A percentile compares a stretch with the other conserved stretches of the same genome.
These are phyloP conservation scores for Yamadazyma sp. DNA, from an alignment of 805 yeast genomes.

Conservation along the genomic window DNA sequence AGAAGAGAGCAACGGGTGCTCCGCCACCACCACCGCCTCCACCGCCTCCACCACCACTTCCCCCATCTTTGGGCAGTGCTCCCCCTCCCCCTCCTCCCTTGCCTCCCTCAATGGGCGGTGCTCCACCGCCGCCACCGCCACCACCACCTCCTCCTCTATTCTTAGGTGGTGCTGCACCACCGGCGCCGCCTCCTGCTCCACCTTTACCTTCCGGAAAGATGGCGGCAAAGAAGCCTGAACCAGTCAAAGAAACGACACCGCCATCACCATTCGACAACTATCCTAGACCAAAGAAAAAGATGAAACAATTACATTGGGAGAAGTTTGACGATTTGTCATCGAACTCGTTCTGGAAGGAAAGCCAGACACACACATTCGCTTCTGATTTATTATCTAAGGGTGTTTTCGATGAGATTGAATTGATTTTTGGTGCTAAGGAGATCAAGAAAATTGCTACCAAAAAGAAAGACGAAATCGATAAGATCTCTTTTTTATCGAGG, in stretches of 20 bases:
- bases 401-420: conserved; percentile 63
- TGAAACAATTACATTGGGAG: conserved; percentile 85
- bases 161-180: conserved; percentile 22
- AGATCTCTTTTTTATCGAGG: conserved; percentile 59
- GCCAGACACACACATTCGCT: conserved; percentile 44
- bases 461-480: conserved; percentile 44
- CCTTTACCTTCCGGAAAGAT: conserved; percentile 23
- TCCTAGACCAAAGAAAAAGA: conserved; percentile 57
- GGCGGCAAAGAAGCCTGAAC: conserved; percentile 16
- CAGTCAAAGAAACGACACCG: conserved; percentile 8
- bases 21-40: conserved; percentile 25
- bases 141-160: conserved; percentile 17
- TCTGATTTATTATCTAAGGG: conserved; percentile 57
- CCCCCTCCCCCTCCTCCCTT: conserved; percentile 24
- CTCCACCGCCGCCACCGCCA: conserved; percentile 22
- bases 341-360: conserved; percentile 62
- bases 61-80: conserved; percentile 15
- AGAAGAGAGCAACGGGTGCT: conserved; percentile 8
- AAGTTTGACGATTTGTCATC: conserved; percentile 53
- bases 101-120: conserved; percentile 12
- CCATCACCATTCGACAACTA: conserved; percentile 40
- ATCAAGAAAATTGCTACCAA: conserved; percentile 44
- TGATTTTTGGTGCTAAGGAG: conserved; percentile 58
- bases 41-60: conserved; percentile 21
- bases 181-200: conserved; percentile 29